A percentile compares a stretch with the other conserved stretches of the same genome.
Conservation (phyloP, 2,329 filamentous ascomycete species). For the Monosporascus cannonballus region DNA sequence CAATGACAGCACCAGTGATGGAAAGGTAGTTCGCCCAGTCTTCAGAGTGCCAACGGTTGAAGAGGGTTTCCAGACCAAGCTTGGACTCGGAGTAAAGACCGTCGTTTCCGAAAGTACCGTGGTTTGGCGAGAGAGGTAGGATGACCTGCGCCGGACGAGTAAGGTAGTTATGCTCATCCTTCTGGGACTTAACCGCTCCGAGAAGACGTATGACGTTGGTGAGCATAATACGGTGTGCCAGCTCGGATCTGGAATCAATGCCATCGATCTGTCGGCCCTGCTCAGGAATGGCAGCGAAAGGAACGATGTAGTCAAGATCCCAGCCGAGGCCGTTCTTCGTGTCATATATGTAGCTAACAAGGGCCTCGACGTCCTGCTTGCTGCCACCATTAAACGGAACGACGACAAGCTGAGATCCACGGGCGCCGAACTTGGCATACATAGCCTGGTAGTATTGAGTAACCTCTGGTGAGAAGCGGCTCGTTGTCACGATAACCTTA, state of each 20-base stretch:
- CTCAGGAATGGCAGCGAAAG: conserved; percentile 95
- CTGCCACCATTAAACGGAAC: conserved; percentile 99
- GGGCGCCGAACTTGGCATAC: conserved; percentile 90
- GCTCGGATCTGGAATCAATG: conserved; percentile 95
- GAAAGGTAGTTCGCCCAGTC: conserved; percentile 97
- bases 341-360: conserved; percentile 95
- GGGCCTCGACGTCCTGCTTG: conserved; percentile 92
- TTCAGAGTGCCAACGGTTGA: conserved; percentile 98
- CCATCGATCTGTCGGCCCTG: conserved; percentile 95
- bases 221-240: conserved; percentile 98
- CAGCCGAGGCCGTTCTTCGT: conserved; percentile 93
- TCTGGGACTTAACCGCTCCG: conserved; percentile 85
- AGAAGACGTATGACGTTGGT: conserved; percentile 92
- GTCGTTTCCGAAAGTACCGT: conserved; percentile 96
- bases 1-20: conserved; percentile 96
- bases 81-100: conserved; percentile 98
- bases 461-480: conserved; percentile 91
- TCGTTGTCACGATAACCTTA: conserved; percentile 94
- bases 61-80: conserved; percentile 90
- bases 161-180: conserved; percentile 80
- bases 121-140: conserved; percentile 91
- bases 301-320: conserved; percentile 94
- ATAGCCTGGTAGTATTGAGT: conserved; percentile 99
- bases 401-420: conserved; percentile 92
- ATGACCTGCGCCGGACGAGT: conserved; percentile 96